These are phyloP conservation scores for Alopecurus myosuroides DNA, from an alignment of 176 grass and related monocot genomes.

Conservation along the genomic window DNA sequence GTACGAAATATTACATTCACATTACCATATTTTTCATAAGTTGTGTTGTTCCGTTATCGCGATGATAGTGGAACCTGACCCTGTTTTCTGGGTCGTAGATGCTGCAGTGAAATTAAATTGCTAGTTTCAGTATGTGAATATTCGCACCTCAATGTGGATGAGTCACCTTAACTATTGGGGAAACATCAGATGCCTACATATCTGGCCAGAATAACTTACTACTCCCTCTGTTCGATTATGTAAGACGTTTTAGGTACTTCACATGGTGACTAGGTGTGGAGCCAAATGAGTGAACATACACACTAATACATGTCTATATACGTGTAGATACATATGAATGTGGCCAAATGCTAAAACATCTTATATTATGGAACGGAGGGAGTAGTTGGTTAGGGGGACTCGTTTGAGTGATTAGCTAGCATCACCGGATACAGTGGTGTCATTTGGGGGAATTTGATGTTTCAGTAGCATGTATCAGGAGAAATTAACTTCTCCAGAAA, in stretches of 20 bases:
- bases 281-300: too few species aligned
- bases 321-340: too few species aligned
- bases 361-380: too few species aligned
- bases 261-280: too few species aligned
- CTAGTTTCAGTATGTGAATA: background rate
- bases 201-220: background rate
- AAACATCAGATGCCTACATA: background rate
- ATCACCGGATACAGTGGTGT: background rate
- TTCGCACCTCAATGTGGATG: background rate
- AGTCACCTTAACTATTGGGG: background rate
- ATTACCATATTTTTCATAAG: background rate
- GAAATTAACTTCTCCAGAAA: background rate
- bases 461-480: background rate
- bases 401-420: background rate
- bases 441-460: background rate
- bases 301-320: too few species aligned
- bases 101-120: background rate
- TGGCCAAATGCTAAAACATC: too few species aligned
- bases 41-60: too few species aligned
- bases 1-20: constrained; percentile 35
- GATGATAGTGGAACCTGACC: too few species aligned
- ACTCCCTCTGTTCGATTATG: too few species aligned
- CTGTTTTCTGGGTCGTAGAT: constrained; percentile 10
- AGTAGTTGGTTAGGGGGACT: background rate
- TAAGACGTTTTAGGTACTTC: too few species aligned